Base-by-base conservation (phyloP, 768 basidiomycete genomes). In the Tricholoma matsutake region DNA sequence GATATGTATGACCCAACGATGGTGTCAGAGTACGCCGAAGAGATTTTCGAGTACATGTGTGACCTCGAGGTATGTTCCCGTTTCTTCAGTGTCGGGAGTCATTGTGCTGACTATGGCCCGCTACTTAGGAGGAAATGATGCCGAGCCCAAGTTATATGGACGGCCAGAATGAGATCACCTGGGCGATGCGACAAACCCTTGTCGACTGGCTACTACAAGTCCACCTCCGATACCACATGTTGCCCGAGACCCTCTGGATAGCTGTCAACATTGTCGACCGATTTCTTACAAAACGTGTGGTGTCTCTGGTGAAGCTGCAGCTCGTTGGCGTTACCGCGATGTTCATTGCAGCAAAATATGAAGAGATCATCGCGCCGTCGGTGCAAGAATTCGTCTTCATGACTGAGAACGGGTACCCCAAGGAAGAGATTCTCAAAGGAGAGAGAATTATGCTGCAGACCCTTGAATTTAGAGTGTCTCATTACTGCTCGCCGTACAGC, bases 161-260 rank as follows among this genome's bases (percentile, higher is more conserved):
- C 47, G 88, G 87, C 41, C 97, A 99, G 75, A 86, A 84, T 60
- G 96, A 98, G 76, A 91, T 99, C 67, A 84, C 78, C 64, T 96
- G 96, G 96, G 74, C 82, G 18, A 98, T 97, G 95, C 92, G 97
- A 58, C 91, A 95, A 72, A 95, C 93, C 2, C 84, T 99, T 41
- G 91, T 99, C 66, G 97, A 99, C 79, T 99, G 97, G 97, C 83
- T 99, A 22, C 84, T 96, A 58, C 96, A 98, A 73, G 94, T 98
- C 34, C 97, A 99, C 79, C 80, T 98, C 62, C 89, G 95, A 29
- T 99, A 98, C 81, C 96, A 98, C 80, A 94, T 99, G 92, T 85
- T 98, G 52, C 96, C 97, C 29, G 97, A 99, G 75, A 99, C 97
- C 2, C 85, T 98, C 16, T 99, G 97, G 97, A 98, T 98, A 68